A percentile compares a stretch with the other conserved stretches of the same genome.
Conservation (phyloP, 768 basidiomycete genomes). For the Phylloporus sp. region DNA sequence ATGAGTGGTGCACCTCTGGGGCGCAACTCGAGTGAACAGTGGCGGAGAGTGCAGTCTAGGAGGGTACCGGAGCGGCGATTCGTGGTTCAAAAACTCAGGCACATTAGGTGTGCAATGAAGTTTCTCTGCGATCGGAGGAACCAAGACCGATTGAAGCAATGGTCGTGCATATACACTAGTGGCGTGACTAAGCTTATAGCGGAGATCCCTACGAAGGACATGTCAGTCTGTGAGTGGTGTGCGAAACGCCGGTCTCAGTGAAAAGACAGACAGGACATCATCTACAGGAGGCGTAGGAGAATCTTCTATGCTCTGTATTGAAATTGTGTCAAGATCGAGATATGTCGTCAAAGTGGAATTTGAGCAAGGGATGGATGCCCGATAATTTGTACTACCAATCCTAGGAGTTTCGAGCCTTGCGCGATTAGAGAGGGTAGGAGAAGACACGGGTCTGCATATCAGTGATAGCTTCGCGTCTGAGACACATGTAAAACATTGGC, state of each 20-base stretch:
- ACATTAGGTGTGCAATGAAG: constrained; percentile 17
- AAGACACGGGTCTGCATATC: constrained; percentile 35
- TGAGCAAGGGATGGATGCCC: constrained; percentile 25
- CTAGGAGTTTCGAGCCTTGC: constrained; percentile 47
- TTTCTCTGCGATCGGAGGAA: constrained; percentile 15
- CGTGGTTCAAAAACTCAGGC: constrained; percentile 29
- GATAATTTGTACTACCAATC: constrained; percentile 30
- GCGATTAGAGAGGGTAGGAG: constrained; percentile 42
- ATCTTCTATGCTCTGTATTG: constrained; percentile 32
- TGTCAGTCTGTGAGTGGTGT: not conserved
- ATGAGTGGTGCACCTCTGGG: constrained; percentile 1
- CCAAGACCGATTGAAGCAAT: constrained; percentile 27
- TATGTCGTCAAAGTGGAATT: constrained; percentile 18
- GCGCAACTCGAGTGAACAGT: constrained; percentile 39
- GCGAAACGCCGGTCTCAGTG: not conserved
- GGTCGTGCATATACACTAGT: constrained; percentile 21
- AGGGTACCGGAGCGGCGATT: constrained; percentile 25
- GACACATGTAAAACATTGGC: not conserved
- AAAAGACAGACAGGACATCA: constrained; percentile 38
- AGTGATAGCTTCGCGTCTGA: constrained; percentile 26
- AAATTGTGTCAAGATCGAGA: constrained; percentile 23
- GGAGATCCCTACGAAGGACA: constrained; percentile 29
- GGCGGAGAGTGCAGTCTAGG: constrained; percentile 37
- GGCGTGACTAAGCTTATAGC: constrained; percentile 26
- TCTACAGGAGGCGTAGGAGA: constrained; percentile 29